Evolutionary conservation across 1,139 yeast genomes (phyloP).

Genomic region (Torulaspora globosa): DNA sequence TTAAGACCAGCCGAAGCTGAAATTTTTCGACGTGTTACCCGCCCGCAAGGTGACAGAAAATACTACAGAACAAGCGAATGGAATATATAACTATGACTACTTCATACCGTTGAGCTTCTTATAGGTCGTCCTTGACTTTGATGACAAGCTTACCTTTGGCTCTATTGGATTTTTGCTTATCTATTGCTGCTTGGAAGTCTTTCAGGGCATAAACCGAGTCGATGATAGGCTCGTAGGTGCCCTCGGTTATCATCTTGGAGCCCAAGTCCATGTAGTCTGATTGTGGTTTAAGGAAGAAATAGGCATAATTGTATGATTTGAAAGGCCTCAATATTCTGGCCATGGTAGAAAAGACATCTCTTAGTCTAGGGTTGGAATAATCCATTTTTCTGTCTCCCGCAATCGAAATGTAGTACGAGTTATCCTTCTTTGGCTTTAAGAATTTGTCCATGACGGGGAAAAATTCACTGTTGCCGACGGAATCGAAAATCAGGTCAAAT

Average conservation of each 20-base stretch:
- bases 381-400: constrained; percentile 46
- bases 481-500: constrained; percentile 48
- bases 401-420: constrained; percentile 48
- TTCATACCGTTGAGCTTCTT: neutral
- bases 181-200: constrained; percentile 49
- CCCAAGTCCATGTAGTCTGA: constrained; percentile 37
- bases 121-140: constrained; percentile 10
- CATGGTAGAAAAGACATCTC: constrained; percentile 36
- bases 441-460: constrained; percentile 38
- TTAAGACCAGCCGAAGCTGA: neutral
- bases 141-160: constrained; percentile 64
- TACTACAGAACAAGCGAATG: neutral
- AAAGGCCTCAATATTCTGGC: constrained; percentile 61
- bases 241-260: constrained; percentile 41
- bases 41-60: neutral
- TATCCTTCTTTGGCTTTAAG: constrained; percentile 41
- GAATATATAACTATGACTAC: neutral
- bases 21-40: constrained; percentile 5
- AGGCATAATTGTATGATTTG: constrained; percentile 38
- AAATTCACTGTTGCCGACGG: constrained; percentile 45
- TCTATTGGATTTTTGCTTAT: constrained; percentile 43
- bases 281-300: constrained; percentile 24
- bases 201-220: constrained; percentile 53
- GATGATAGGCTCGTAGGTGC: constrained; percentile 44
- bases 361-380: constrained; percentile 19